Base-by-base conservation (phyloP, 2,329 filamentous ascomycete species). In the Teratosphaeria zuluensis region DNA sequence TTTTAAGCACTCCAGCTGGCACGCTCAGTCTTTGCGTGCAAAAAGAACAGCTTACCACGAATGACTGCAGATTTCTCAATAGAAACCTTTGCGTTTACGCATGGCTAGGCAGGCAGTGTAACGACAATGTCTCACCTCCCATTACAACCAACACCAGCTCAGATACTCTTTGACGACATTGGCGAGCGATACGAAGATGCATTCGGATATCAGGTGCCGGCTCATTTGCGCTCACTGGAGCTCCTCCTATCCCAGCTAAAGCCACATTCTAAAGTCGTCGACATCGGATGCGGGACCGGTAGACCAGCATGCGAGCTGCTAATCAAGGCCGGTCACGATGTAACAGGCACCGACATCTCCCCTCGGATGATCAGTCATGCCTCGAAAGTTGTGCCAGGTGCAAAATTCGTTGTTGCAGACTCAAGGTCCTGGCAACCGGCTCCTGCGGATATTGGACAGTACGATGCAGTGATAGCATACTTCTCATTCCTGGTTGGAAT, bases 401-500 rank as follows among this genome's bases (percentile, higher is more conserved):
- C 56, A 3, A 54, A 16, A 19, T 54, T 58, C 56, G 16, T 46
- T 14, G 53, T 54, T 12, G 53, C 52, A 14, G 56, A 58, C 31
- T 51, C 56, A 1, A 51, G 57, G 3, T 54, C 53, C 1, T 64
- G 59, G 59, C 51, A 60, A n/a, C 61, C 62, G 1, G 46, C 58
- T 4, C 19, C 42, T 19, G 42, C n/a, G 19, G 19, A 48, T 21
- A 9, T 48, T 4, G 42, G 42, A 21, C 42, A 48, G 42, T 53
- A 55, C 11, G 57, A 62, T 33, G 58, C 52, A 16, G 59, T 61
- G 5, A 32, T 56, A 5, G 57, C 57, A 8, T 61, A 58, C 38
- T 62, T 61, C 54, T 58, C 59, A 51, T 38, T 58, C 6, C 53
- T 62, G 4, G 56, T 48, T 12, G 61, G 59, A 14, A 53, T 62